Conservation (phyloP, 1,284 basidiomycete species). For the Sporisorium exsertum region DNA sequence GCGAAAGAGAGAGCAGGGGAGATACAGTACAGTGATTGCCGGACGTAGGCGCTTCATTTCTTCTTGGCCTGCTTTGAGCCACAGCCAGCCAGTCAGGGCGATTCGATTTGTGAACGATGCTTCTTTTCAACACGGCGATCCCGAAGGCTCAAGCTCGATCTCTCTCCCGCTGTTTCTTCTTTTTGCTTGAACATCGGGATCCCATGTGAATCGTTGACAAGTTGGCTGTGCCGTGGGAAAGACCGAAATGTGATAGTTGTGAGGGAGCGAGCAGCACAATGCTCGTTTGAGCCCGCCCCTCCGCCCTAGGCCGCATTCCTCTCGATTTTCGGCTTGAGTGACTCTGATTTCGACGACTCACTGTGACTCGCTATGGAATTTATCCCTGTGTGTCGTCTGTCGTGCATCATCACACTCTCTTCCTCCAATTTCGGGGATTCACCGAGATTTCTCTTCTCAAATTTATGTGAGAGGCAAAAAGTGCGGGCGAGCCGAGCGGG, state of each 20-base stretch:
- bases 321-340: no score
- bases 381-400: no score
- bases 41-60: background rate
- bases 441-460: conserved; percentile 15
- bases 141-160: background rate
- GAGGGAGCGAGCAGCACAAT: no score
- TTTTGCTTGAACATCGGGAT: background rate
- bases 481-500: background rate
- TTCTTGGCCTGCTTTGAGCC: background rate
- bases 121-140: background rate
- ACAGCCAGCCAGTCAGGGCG: background rate
- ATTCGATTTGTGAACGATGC: background rate
- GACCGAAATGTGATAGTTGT: background rate
- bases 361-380: no score
- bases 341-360: no score
- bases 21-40: no score
- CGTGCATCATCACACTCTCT: conserved; percentile 14
- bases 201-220: background rate
- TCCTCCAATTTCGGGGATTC: conserved; percentile 14
- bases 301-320: no score
- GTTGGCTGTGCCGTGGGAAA: background rate
- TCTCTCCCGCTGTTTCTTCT: background rate
- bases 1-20: background rate
- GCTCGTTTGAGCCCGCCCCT: no score
- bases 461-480: background rate